Percentiles rank a stretch among this genome's conserved stretches.
Evolutionary conservation across 2,329 filamentous ascomycete species (phyloP).

Genomic region (Bipolaris bicolor): DNA sequence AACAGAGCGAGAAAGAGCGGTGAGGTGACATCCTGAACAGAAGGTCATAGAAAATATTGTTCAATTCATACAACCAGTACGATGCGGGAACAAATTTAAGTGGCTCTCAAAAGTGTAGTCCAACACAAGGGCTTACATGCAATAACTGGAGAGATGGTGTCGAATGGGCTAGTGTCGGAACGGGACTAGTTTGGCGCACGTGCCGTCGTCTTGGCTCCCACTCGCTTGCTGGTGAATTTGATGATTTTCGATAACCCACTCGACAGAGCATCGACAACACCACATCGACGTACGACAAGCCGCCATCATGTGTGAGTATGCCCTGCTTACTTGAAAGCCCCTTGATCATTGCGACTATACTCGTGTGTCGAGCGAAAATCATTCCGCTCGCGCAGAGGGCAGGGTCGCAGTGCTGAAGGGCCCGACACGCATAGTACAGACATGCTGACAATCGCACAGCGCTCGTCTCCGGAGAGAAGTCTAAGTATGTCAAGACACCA

Average conservation of each 20-base stretch:
- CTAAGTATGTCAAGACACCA: slow-evolving; percentile 58
- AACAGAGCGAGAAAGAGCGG: slow-evolving; percentile 1
- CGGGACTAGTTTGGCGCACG: slow-evolving; percentile 1
- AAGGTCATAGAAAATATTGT: background rate
- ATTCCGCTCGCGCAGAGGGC: slow-evolving; percentile 1
- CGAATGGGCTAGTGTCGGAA: background rate
- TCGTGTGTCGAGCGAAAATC: slow-evolving; percentile 3
- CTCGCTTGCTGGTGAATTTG: slow-evolving; percentile 9
- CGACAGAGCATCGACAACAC: slow-evolving; percentile 41
- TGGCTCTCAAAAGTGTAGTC: background rate
- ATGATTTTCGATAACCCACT: slow-evolving; percentile 11
- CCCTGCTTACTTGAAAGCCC: slow-evolving; percentile 1
- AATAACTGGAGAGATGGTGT: background rate
- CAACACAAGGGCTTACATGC: background rate
- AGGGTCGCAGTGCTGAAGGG: slow-evolving; percentile 14
- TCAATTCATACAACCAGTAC: background rate
- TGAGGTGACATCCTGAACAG: background rate
- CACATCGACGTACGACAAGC: slow-evolving; percentile 45
- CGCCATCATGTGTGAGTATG: slow-evolving; percentile 50
- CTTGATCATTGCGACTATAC: slow-evolving; percentile 7
- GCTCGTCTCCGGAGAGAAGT: slow-evolving; percentile 85
- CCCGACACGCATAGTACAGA: slow-evolving; percentile 10
- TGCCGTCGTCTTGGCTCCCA: slow-evolving; percentile 11
- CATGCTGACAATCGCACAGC: slow-evolving; percentile 49
- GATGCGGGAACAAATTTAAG: background rate